Conservation (phyloP, 176 grass and related monocot species). For the Bolboschoenus planiculmis region DNA sequence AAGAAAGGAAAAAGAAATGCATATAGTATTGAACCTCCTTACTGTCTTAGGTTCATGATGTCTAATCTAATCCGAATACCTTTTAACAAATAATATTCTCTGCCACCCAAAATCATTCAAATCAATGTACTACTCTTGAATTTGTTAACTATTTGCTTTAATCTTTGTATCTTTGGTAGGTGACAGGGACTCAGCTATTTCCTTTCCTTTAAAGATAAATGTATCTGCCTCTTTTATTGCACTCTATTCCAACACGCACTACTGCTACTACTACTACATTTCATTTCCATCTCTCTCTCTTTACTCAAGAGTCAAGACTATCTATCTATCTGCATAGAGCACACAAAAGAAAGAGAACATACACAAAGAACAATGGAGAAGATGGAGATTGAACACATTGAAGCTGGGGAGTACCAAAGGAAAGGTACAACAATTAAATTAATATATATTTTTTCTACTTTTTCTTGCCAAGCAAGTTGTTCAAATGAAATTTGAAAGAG, state of each 20-base stretch:
- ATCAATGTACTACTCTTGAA: neutral
- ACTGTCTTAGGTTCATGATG: neutral
- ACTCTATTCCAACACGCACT: conserved; percentile 26
- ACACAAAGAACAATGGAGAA: conserved; percentile 36
- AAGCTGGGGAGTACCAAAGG: conserved; percentile 50
- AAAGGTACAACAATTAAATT: conserved; percentile 30
- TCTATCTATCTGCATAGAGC: neutral
- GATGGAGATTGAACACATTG: conserved; percentile 38
- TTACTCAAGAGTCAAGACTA: no score
- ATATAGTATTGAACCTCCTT: neutral
- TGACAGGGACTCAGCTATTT: conserved; percentile 13
- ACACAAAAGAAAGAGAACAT: neutral
- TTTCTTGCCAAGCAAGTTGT: neutral
- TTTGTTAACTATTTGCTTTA: neutral
- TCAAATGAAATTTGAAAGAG: neutral
- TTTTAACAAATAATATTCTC: neutral
- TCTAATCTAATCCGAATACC: neutral
- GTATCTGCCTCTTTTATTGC: conserved; percentile 32
- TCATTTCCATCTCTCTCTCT: neutral
- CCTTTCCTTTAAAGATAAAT: neutral
- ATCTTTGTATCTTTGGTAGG: neutral
- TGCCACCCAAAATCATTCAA: neutral
- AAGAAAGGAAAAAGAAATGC: no score
- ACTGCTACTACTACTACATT: neutral
- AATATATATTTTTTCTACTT: neutral